These are phyloP conservation scores for Agrocybe praecox DNA, from an alignment of 768 basidiomycete genomes.

Conservation along the genomic window DNA sequence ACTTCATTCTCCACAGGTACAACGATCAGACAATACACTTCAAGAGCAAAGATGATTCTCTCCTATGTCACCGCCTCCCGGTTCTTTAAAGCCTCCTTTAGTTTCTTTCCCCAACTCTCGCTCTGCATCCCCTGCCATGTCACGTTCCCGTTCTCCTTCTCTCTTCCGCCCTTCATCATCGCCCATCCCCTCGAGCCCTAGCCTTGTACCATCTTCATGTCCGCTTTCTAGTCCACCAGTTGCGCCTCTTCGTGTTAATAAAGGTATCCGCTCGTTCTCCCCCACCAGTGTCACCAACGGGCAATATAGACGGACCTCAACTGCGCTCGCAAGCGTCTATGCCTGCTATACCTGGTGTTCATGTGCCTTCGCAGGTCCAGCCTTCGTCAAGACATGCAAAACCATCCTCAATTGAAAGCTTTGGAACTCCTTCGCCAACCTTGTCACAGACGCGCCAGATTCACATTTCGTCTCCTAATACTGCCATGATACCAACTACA, in stretches of 20 bases:
- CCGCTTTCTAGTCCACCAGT: not conserved
- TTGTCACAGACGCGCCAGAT: not conserved
- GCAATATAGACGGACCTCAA: not conserved
- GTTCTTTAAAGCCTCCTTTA: slow-evolving; percentile 13
- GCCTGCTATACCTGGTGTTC: too few species aligned
- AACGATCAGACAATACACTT: too few species aligned
- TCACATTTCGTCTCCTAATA: slow-evolving; percentile 3
- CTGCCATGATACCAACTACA: not conserved
- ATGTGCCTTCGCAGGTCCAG: too few species aligned
- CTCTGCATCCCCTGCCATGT: slow-evolving; percentile 11
- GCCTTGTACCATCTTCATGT: not conserved
- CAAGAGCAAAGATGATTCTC: not conserved
- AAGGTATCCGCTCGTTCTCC: not conserved
- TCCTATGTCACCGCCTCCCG: slow-evolving; percentile 12
- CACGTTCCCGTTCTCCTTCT: slow-evolving; percentile 13
- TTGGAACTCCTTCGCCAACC: not conserved
- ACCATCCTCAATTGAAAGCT: not conserved
- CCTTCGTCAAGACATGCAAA: not conserved
- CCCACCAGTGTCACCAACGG: slow-evolving; percentile 10
- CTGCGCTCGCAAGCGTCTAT: not conserved
- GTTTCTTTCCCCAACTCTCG: slow-evolving; percentile 23
- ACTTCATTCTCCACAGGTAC: slow-evolving; percentile 3
- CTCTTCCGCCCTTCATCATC: slow-evolving; percentile 3
- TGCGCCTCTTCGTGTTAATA: not conserved
- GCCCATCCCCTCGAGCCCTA: slow-evolving; percentile 8